Percentiles rank a stretch among this genome's conserved stretches.
Conservation (phyloP, 2,329 filamentous ascomycete genomes). For the Stagonosporopsis rhizophila region DNA sequence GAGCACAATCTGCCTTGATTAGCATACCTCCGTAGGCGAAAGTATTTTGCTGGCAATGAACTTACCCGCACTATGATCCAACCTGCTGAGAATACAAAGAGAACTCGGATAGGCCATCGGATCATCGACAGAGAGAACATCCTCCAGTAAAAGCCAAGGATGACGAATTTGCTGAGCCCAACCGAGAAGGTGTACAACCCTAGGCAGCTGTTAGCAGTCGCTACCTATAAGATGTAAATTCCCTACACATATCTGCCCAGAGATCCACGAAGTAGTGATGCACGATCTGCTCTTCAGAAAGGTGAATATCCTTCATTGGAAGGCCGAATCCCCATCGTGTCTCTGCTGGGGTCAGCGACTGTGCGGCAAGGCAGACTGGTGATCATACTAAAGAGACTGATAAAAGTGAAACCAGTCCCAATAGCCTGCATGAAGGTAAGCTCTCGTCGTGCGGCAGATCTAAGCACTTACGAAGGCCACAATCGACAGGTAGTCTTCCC, state of each 20-base stretch:
- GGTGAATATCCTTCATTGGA: constrained; percentile 22
- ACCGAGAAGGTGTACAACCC: constrained; percentile 34
- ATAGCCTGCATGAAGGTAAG: constrained; percentile 17
- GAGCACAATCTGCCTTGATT: constrained; percentile 21
- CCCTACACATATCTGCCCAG: constrained; percentile 31
- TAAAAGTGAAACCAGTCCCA: constrained; percentile 31
- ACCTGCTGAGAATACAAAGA: constrained; percentile 17
- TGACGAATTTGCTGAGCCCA: constrained; percentile 32
- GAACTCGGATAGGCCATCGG: constrained; percentile 28
- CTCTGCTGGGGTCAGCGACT: constrained; percentile 22
- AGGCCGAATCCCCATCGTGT: constrained; percentile 35
- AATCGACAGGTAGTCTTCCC: constrained; percentile 33
- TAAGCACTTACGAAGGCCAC: constrained; percentile 29
- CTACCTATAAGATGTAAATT: background rate
- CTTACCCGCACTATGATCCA: constrained; percentile 31
- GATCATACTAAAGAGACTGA: constrained; percentile 32
- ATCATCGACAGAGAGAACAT: constrained; percentile 28
- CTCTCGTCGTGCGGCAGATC: background rate
- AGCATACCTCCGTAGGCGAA: background rate
- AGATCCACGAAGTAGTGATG: constrained; percentile 31
- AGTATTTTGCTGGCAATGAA: background rate
- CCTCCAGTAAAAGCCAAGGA: constrained; percentile 35
- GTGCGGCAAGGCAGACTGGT: background rate
- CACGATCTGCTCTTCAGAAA: constrained; percentile 21
- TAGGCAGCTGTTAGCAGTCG: background rate